phyloP scores from a whole-genome alignment of 805 yeast genomes.

The Zygosaccharomyces rouxii region DNA sequence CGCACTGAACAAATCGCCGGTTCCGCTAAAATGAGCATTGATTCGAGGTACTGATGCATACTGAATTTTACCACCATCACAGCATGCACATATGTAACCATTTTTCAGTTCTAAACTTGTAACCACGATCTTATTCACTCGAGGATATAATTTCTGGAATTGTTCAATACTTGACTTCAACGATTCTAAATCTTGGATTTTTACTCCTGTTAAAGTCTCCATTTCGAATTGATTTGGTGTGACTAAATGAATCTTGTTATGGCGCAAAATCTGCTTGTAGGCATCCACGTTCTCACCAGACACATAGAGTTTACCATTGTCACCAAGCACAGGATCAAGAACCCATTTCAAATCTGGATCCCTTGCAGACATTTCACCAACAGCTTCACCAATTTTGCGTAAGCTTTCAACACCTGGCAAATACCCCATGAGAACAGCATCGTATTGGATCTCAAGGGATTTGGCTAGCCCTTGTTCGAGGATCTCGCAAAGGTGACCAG shows the following conservation, averaged over 20 bases:
- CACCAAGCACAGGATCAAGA: conserved; percentile 91
- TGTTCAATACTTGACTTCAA: conserved; percentile 38
- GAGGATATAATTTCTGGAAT: conserved; percentile 43
- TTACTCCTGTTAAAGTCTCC: conserved; percentile 50
- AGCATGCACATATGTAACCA: conserved; percentile 15
- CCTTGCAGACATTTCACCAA: conserved; percentile 31
- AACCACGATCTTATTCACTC: conserved; percentile 50
- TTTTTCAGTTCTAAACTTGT: conserved; percentile 45
- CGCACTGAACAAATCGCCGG: conserved; percentile 71
- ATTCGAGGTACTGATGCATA: conserved; percentile 45
- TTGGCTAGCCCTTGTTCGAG: conserved; percentile 49
- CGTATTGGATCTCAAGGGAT: conserved; percentile 48
- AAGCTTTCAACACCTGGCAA: conserved; percentile 60
- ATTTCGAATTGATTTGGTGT: conserved; percentile 78
- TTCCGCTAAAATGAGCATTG: conserved; percentile 62
- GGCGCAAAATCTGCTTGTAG: conserved; percentile 45
- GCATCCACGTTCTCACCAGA: conserved; percentile 49
- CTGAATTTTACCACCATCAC: conserved; percentile 27
- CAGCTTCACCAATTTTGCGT: conserved; percentile 43
- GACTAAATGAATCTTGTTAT: conserved; percentile 45
- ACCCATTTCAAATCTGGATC: conserved; percentile 48
- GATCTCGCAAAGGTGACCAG: conserved; percentile 45
- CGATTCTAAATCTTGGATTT: conserved; percentile 38
- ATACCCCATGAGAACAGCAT: conserved; percentile 75
- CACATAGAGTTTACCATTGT: conserved; percentile 79